Base-by-base conservation (phyloP, 352 stramenopile genomes). In the Elongisporangium prolatum region DNA sequence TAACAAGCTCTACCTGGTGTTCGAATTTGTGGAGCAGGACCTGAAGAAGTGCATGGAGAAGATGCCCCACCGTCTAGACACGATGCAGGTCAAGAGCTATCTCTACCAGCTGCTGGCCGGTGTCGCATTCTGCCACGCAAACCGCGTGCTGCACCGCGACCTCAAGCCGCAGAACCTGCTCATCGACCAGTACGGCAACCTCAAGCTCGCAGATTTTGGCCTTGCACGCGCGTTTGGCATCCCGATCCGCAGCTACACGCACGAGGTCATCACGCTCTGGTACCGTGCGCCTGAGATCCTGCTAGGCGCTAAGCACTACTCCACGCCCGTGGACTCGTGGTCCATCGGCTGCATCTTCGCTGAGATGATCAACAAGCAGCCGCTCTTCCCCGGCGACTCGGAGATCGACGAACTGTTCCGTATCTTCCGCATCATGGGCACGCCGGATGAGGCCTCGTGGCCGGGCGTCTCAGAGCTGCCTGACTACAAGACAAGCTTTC, bases 341-440 rank as follows among this genome's bases (percentile, higher is more conserved):
- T 93, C 75, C 25, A 86, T 93, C 51, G 92, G 94, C 17, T 98
- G 90, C 62, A 97, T 98, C 61, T 97, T 98, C 68, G 91, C 82
- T 24, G 93, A 98, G 65, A 97, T 98, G 88, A 79, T 96, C 51
- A 97, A 91, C 63, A 91, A 93, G 52, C 83, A 92, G 68, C 86
- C 86, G 21, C 64, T 97, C 7, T 96, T 96, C 58, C 86, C 87
- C 6, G 96, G 96, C 16, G 95, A 99, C 68, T 99, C 93, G 21
- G 97, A 99, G 75, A 99, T 99, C 69, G 97, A 99, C 69, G 94
- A 99, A 68, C 76, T 99, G 22, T 99, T 98, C 73, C 98, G 98
- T 50, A 99, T 99, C 58, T 99, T 99, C 72, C 77, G 83, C 14
- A 91, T 97, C 25, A 70, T 99, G 6, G 98, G 97, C 22, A 99